Evolutionary conservation across 192 early-diverging fungal genomes (phyloP), one percentile per base, ranked within the genome.

Genomic region (Powellomyces hirtus): DNA sequence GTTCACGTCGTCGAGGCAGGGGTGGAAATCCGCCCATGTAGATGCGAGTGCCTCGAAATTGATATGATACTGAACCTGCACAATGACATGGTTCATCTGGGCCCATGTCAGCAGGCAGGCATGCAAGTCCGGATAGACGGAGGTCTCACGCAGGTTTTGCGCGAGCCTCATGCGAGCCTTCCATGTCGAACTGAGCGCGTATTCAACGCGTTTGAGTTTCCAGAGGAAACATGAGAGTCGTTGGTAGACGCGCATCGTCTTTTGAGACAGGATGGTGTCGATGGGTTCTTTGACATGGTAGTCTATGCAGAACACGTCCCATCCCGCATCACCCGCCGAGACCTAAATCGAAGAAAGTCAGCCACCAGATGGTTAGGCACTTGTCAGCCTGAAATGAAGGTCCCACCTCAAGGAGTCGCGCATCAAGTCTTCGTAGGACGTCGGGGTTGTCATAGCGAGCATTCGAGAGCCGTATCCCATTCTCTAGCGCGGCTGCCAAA

Each of bases 71-170:
- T 97, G 94, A 50, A 98, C 77, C 72, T 98, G 95, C 66, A 91
- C 84, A 42, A 94, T 84, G 76, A 95, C 97, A 76, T 98, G 96
- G 45, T 91, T 87, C 96, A 98, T 98, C 74, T 95, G 86, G 18
- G 81, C 83, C 70, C 89, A 85, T 13, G 85, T 79, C 42, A 92
- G 75, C 44, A 86, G 79, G 63, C 89, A 85, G 27, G 80, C 66
- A 31, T 92, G 92, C 40, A 94, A 71, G 16, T 89, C 87, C 45
- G 75, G 81, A 34, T 40, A 30, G 1, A 72, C 60, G 53, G 59
- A 60, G 13, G 36, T 24, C 13, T 20, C 14, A n/a, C 67, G 56
- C 30, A 69, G 26, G 11, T 46, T 33, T 44, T 60, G 57, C 14
- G 63, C 59, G 44, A 69, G 46, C 35, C 88, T 88, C 71, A 90